phyloP scores from a whole-genome alignment of 1,284 basidiomycete species.

The Heterobasidion irregulare region DNA sequence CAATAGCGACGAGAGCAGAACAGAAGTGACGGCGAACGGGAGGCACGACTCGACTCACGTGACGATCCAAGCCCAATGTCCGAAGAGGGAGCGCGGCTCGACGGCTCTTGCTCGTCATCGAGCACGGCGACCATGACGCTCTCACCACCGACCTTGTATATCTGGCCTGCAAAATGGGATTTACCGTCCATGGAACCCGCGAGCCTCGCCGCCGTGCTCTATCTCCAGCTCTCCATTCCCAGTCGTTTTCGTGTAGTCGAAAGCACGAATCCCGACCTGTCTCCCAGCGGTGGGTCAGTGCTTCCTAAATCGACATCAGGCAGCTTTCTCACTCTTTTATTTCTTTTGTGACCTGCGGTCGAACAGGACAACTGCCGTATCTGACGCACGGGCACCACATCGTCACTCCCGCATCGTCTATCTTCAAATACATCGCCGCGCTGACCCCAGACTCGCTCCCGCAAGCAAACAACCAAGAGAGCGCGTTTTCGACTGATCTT shows the following conservation, averaged over 20 bases:
- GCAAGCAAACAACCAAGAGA: slow-evolving; percentile 4
- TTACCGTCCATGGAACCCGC: slow-evolving; percentile 58
- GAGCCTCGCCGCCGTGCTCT: slow-evolving; percentile 56
- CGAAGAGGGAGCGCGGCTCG: background rate
- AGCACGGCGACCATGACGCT: background rate
- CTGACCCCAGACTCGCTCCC: slow-evolving; percentile 25
- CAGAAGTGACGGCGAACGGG: background rate
- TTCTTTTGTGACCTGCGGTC: background rate
- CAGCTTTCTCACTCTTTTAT: background rate
- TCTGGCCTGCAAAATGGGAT: slow-evolving; percentile 62
- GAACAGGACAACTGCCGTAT: slow-evolving; percentile 61
- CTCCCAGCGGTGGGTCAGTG: slow-evolving; percentile 59
- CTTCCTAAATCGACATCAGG: background rate
- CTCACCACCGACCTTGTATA: slow-evolving; percentile 31
- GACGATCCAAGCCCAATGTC: background rate
- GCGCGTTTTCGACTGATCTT: slow-evolving; percentile 24
- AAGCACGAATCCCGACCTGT: slow-evolving; percentile 62
- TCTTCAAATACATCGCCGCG: slow-evolving; percentile 51
- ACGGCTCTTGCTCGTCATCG: background rate
- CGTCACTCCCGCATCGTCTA: slow-evolving; percentile 47
- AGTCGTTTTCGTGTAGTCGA: slow-evolving; percentile 52
- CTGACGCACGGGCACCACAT: slow-evolving; percentile 46
- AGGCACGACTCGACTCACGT: background rate
- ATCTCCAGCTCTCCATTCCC: slow-evolving; percentile 58
- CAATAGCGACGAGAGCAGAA: background rate